A percentile compares a stretch with the other conserved stretches of the same genome.
Conservation (phyloP, 2,329 filamentous ascomycete species). For the Arachnomyces sp. region DNA sequence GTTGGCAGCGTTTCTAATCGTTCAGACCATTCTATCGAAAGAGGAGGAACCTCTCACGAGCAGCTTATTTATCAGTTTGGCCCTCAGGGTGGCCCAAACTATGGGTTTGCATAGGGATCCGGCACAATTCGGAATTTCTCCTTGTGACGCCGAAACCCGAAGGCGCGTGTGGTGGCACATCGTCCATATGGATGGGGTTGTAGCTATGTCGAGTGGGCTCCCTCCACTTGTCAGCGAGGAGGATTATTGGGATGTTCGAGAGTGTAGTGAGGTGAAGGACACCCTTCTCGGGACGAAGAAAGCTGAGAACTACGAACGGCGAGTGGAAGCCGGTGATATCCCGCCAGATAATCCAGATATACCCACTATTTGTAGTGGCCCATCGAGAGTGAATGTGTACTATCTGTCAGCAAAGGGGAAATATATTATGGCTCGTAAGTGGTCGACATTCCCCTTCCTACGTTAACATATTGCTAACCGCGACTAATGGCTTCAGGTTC, state of each 20-base stretch:
- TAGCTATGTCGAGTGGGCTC: slow-evolving; percentile 42
- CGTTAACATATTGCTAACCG: background rate
- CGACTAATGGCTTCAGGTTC: slow-evolving; percentile 23
- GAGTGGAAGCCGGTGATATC: slow-evolving; percentile 24
- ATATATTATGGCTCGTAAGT: slow-evolving; percentile 38
- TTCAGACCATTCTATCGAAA: slow-evolving; percentile 39
- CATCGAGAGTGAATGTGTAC: slow-evolving; percentile 35
- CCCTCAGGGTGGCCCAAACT: slow-evolving; percentile 39
- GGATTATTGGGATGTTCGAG: slow-evolving; percentile 40
- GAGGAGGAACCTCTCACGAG: slow-evolving; percentile 43
- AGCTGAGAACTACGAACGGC: slow-evolving; percentile 29
- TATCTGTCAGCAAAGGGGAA: slow-evolving; percentile 37
- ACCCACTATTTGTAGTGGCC: slow-evolving; percentile 31
- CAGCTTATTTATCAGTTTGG: slow-evolving; percentile 41
- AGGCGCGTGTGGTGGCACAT: slow-evolving; percentile 43
- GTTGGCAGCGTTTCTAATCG: slow-evolving; percentile 38
- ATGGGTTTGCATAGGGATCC: slow-evolving; percentile 43
- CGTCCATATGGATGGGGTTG: slow-evolving; percentile 40
- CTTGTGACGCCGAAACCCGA: slow-evolving; percentile 38
- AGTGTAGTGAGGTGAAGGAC: slow-evolving; percentile 41
- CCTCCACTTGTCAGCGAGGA: slow-evolving; percentile 41
- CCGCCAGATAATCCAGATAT: slow-evolving; percentile 35
- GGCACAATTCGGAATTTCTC: slow-evolving; percentile 37
- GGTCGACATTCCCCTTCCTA: background rate
- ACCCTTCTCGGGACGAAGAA: slow-evolving; percentile 31